Base-by-base conservation (phyloP, 2,329 filamentous ascomycete genomes). In the Aureobasidium sp. region DNA sequence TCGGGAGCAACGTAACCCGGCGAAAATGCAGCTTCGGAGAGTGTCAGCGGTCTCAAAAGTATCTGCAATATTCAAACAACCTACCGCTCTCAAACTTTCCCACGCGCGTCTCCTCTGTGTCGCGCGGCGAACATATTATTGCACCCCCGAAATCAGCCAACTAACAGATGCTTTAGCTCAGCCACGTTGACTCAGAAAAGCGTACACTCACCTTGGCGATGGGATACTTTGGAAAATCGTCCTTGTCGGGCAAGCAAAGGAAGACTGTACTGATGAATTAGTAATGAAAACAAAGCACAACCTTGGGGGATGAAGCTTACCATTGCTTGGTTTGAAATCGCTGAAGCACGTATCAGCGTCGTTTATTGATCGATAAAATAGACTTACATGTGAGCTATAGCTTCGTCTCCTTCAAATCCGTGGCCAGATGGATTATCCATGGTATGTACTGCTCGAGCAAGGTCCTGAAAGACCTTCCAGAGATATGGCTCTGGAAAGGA, bases 381-480 rank as follows among this genome's bases (percentile, higher is more conserved):
- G 16, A 6, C 47, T 61, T 44, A 61, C 59, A 41, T 36, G 27
- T 49, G 59, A 32, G 41, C 50, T n/a, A 55, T 5, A 29, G 29
- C n/a, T 27, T 42, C 47, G 32, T 30, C 50, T 41, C 44, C 44
- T 13, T 25, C 2, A 32, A 58, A 37, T 7, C 41, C 32, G 6
- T 54, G n/a, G 10, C 41, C 41, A 5, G 21, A 25, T 16, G 34
- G 27, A 16, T 50, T 34, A 4, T 54, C 50, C 59, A 62, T 55
- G 34, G 41, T 52, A 16, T 37, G 6, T 13, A 36, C 29, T 21
- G 54, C 61, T 32, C n/a, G 21, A 27, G 64, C 59, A 29, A 69
- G 45, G n/a, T 59, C 63, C 16, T 63, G 44, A 36, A 67, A 54
- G 25, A 66, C 29, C 29, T 63, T 65, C 66, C 66, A 67, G 3